phyloP scores from a whole-genome alignment of 257 asterid genomes.

The Solanum chilense region DNA sequence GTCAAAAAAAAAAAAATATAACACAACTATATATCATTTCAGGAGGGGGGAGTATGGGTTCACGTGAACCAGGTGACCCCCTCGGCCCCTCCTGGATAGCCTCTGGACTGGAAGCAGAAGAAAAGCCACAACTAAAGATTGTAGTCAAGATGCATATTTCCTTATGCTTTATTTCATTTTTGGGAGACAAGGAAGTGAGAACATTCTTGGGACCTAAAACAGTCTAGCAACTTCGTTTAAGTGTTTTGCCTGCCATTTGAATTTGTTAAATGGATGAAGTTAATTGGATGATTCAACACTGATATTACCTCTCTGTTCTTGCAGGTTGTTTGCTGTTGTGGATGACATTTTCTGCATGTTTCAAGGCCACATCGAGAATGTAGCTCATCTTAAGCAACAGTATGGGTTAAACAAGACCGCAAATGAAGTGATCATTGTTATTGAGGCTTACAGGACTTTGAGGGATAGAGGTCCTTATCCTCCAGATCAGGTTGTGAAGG shows the following conservation, averaged over 20 bases:
- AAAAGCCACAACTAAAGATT: background rate
- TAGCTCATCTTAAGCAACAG: constrained; percentile 89
- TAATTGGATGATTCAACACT: background rate
- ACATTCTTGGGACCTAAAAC: background rate
- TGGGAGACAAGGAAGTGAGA: background rate
- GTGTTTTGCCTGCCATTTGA: background rate
- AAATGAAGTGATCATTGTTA: constrained; percentile 74
- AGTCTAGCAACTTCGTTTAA: background rate
- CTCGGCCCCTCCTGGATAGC: too few relatives aligned
- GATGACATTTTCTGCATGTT: constrained; percentile 94
- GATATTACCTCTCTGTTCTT: background rate
- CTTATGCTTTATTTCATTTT: background rate
- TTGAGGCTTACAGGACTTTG: constrained; percentile 88
- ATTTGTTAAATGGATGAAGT: background rate
- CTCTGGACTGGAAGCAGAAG: background rate
- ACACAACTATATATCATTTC: too few relatives aligned
- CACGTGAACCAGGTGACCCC: too few relatives aligned
- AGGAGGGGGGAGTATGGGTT: too few relatives aligned
- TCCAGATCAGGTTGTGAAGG: constrained; percentile 87
- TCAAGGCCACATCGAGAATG: constrained; percentile 82
- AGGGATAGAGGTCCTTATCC: constrained; percentile 97
- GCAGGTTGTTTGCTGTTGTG: constrained; percentile 71
- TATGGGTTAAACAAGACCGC: constrained; percentile 62
- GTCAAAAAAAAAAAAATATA: too few relatives aligned
- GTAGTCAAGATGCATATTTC: background rate